These are phyloP conservation scores for Kwoniella shivajii DNA, from an alignment of 1,284 basidiomycete species.

Conservation along the genomic window DNA sequence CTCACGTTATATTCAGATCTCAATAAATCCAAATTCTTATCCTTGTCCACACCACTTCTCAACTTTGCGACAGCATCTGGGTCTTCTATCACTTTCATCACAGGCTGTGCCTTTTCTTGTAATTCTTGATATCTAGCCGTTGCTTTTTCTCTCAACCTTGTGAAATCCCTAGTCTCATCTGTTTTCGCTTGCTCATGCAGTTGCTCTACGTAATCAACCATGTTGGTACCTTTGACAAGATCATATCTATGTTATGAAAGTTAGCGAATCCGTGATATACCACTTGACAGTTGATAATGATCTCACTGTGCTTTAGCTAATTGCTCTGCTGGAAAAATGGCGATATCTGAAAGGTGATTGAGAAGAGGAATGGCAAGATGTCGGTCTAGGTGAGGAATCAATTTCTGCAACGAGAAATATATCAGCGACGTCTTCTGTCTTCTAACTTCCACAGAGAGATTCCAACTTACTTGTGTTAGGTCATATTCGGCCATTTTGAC, in stretches of 20 bases:
- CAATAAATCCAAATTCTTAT: slow-evolving; percentile 90
- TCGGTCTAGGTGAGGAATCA: slow-evolving; percentile 90
- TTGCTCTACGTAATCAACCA: slow-evolving; percentile 85
- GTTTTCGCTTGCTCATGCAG: slow-evolving; percentile 72
- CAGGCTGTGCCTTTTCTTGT: slow-evolving; percentile 85
- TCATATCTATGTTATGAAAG: slow-evolving; percentile 67
- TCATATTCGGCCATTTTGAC: slow-evolving; percentile 77
- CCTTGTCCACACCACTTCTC: slow-evolving; percentile 85
- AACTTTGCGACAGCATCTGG: slow-evolving; percentile 78
- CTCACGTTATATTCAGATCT: slow-evolving; percentile 89
- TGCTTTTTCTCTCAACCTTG: slow-evolving; percentile 74
- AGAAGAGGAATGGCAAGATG: slow-evolving; percentile 92
- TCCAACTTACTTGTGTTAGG: slow-evolving; percentile 64
- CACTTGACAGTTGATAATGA: slow-evolving; percentile 7
- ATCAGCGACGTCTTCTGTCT: background rate
- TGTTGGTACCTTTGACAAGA: slow-evolving; percentile 92
- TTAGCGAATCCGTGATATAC: background rate
- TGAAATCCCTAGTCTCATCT: slow-evolving; percentile 63
- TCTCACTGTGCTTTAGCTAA: slow-evolving; percentile 53
- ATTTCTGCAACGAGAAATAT: slow-evolving; percentile 62
- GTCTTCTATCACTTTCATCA: slow-evolving; percentile 94
- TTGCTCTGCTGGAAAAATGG: slow-evolving; percentile 47
- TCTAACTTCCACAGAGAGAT: too few relatives aligned
- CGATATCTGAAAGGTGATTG: slow-evolving; percentile 70
- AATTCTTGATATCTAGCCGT: slow-evolving; percentile 81